Conservation (phyloP, 2,329 filamentous ascomycete species). For the Fusarium sacchari region DNA sequence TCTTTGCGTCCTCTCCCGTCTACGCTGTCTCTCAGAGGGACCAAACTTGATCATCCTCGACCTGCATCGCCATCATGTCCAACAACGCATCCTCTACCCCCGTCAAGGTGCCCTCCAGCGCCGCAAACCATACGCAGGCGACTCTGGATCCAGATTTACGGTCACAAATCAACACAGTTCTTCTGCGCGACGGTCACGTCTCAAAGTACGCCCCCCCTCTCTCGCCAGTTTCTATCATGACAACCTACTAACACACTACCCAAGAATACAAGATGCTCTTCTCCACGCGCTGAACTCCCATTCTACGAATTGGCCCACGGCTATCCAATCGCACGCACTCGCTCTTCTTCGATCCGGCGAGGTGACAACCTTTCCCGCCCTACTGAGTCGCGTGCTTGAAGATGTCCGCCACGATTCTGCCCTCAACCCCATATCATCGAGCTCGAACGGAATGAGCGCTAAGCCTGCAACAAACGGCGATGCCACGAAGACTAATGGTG, state of each 20-base stretch:
- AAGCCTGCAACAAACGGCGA: conserved; percentile 50
- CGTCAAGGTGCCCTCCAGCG: conserved; percentile 68
- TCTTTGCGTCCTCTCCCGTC: neutral
- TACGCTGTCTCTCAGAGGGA: neutral
- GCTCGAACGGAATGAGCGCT: conserved; percentile 44
- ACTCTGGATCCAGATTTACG: conserved; percentile 70
- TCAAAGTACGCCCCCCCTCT: conserved; percentile 57
- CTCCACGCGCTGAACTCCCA: conserved; percentile 70
- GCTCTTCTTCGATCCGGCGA: conserved; percentile 69
- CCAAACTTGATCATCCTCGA: neutral
- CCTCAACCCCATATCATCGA: conserved; percentile 40
- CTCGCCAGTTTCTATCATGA: neutral
- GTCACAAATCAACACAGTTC: conserved; percentile 68
- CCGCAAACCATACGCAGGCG: conserved; percentile 68
- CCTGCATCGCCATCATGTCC: conserved; percentile 50
- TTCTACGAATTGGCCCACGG: conserved; percentile 70
- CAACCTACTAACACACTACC: conserved; percentile 3
- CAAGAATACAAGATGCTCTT: conserved; percentile 70
- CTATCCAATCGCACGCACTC: conserved; percentile 68
- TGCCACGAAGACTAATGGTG: conserved; percentile 43
- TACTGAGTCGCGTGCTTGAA: conserved; percentile 69
- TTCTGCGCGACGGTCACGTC: conserved; percentile 69
- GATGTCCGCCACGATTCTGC: conserved; percentile 65
- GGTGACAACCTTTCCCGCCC: conserved; percentile 67
- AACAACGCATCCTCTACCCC: conserved; percentile 62